These are phyloP conservation scores for Tylopilus orsonianus DNA, from an alignment of 1,284 basidiomycete species.

Conservation along the genomic window DNA sequence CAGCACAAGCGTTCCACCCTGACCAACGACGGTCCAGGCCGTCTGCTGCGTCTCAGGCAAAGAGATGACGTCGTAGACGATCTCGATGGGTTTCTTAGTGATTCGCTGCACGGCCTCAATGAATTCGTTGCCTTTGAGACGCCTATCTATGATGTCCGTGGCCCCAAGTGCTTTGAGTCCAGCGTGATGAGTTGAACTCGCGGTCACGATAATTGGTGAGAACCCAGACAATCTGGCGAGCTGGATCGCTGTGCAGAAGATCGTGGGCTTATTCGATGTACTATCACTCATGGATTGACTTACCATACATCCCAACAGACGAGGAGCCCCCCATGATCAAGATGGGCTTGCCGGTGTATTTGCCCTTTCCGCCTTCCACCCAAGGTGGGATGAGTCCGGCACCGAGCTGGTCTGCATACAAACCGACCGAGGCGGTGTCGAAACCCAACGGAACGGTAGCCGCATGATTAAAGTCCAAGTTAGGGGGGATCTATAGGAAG, in stretches of 20 bases:
- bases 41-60: conserved; percentile 30
- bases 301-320: conserved; percentile 44
- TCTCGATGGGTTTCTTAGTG: conserved; percentile 32
- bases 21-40: conserved; percentile 28
- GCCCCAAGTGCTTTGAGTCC: conserved; percentile 53
- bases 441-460: conserved; percentile 38
- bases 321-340: conserved; percentile 46
- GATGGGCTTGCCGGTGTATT: conserved; percentile 39
- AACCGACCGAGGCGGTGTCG: conserved; percentile 37
- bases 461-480: conserved; percentile 33
- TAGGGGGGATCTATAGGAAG: conserved; percentile 24
- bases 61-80: conserved; percentile 43
- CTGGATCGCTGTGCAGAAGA: conserved; percentile 45
- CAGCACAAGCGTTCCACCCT: conserved; percentile 28
- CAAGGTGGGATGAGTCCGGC: conserved; percentile 35
- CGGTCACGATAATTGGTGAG: conserved; percentile 52
- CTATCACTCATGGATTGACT: conserved; percentile 5
- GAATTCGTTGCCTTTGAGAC: conserved; percentile 30
- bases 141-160: conserved; percentile 50
- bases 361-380: conserved; percentile 33
- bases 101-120: conserved; percentile 31
- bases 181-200: conserved; percentile 44
- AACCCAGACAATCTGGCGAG: conserved; percentile 53
- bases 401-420: conserved; percentile 32
- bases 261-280: not conserved